Evolutionary conservation across 169 alveolate species (phyloP).

Genomic region (Plasmodium knowlesi): DNA sequence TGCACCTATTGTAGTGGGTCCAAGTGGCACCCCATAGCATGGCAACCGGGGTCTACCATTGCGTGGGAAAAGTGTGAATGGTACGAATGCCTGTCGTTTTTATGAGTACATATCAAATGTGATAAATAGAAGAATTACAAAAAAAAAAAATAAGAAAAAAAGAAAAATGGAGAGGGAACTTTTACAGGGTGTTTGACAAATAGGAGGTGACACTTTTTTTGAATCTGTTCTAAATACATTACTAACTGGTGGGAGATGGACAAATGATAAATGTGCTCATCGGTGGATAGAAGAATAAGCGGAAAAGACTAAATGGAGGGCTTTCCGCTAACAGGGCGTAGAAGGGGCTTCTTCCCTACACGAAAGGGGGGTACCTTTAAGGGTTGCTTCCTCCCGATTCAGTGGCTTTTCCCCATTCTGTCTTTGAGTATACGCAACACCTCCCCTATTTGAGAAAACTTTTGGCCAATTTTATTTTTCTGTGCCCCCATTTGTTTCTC

Average conservation of each 20-base stretch:
- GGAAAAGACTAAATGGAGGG: neutral
- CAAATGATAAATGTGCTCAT: neutral
- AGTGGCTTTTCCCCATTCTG: neutral
- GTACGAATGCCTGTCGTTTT: neutral
- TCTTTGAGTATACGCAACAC: slow-evolving; percentile 11
- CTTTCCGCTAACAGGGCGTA: neutral
- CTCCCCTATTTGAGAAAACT: slow-evolving; percentile 1
- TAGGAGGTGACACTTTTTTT: neutral
- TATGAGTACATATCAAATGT: neutral
- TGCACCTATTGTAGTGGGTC: neutral
- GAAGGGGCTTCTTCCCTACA: neutral
- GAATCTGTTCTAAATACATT: neutral
- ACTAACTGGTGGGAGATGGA: neutral
- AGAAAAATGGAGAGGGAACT: neutral
- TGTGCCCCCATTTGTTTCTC: slow-evolving; percentile 17
- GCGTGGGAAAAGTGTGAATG: neutral
- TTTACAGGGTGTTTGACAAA: neutral
- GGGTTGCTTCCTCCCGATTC: neutral
- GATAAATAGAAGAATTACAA: neutral
- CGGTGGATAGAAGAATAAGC: neutral
- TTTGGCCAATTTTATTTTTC: slow-evolving; percentile 10
- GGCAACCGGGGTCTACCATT: neutral
- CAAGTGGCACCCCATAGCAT: neutral
- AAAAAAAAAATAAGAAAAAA: too few relatives aligned
- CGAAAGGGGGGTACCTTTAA: neutral